These are phyloP conservation scores for Erigeron canadensis DNA, from an alignment of 129 eudicot genomes.

Conservation along the genomic window DNA sequence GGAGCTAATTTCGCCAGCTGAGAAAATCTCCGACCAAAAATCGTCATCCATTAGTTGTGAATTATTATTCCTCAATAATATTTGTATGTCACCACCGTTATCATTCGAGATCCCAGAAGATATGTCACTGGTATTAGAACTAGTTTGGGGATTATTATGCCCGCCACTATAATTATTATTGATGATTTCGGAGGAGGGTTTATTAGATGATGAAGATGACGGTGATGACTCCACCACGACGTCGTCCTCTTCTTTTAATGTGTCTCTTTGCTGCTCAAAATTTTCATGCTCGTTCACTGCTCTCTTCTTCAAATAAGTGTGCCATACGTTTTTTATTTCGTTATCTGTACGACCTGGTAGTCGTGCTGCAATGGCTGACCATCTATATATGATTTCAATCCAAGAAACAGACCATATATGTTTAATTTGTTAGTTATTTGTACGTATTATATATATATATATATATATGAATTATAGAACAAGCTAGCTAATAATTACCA, in stretches of 20 bases:
- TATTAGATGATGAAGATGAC: constrained; percentile 14
- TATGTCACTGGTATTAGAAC: constrained; percentile 24
- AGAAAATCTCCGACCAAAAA: constrained; percentile 53
- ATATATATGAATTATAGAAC: too few relatives aligned
- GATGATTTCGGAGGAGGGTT: constrained; percentile 1
- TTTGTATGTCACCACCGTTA: background rate
- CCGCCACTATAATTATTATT: constrained; percentile 1
- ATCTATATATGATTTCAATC: constrained; percentile 42
- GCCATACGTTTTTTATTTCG: constrained; percentile 88
- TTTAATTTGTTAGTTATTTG: too few relatives aligned
- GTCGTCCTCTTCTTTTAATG: constrained; percentile 7
- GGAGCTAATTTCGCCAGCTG: constrained; percentile 31
- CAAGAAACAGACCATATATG: too few relatives aligned
- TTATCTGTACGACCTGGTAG: constrained; percentile 89
- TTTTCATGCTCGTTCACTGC: constrained; percentile 19
- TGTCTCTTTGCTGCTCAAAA: background rate
- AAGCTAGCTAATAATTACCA: too few relatives aligned
- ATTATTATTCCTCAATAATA: background rate
- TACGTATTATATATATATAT: too few relatives aligned
- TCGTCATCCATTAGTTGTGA: constrained; percentile 35
- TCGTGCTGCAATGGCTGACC: constrained; percentile 84
- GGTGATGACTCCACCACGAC: constrained; percentile 20
- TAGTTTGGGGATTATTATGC: constrained; percentile 4
- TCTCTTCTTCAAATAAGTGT: constrained; percentile 73
- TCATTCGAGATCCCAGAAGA: constrained; percentile 29